Evolutionary conservation across 768 basidiomycete genomes (phyloP).

Genomic region (Lactarius quietus): DNA sequence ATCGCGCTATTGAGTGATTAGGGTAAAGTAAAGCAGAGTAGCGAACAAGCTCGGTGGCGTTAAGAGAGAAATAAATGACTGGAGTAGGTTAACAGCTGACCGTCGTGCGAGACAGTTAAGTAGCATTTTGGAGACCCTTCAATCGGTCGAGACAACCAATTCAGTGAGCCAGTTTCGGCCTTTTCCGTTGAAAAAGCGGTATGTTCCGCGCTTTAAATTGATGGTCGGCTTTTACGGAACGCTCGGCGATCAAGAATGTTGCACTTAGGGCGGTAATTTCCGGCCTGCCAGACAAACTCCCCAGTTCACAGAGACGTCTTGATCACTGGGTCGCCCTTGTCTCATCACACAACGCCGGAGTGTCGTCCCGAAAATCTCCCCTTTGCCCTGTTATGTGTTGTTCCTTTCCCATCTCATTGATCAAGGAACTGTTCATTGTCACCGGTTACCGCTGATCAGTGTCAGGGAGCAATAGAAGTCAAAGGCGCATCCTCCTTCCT

Average conservation of each 20-base stretch:
- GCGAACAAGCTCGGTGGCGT: not conserved
- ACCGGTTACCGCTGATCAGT: conserved; percentile 9
- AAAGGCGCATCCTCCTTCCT: conserved; percentile 1
- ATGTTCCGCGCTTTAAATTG: conserved; percentile 10
- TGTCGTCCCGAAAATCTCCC: not conserved
- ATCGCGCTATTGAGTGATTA: not conserved
- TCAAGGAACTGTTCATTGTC: not conserved
- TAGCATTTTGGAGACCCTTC: conserved; percentile 15
- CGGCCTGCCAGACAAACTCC: not conserved
- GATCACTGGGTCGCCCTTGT: not conserved
- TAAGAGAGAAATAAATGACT: conserved; percentile 6
- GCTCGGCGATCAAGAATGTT: conserved; percentile 23
- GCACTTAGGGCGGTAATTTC: conserved; percentile 12
- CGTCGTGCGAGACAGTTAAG: conserved; percentile 16
- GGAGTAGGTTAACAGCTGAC: conserved; percentile 7
- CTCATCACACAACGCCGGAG: not conserved
- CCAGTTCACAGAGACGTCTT: not conserved
- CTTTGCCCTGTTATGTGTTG: not conserved
- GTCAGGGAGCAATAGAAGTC: conserved; percentile 1
- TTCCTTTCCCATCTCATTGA: not conserved
- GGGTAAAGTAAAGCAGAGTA: not conserved
- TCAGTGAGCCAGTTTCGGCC: conserved; percentile 14
- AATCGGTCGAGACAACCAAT: conserved; percentile 1
- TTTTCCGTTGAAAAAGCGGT: conserved; percentile 6
- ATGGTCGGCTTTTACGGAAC: conserved; percentile 24